Evolutionary conservation across 148 eudicot genomes (phyloP).

Genomic region (Chenopodium berlandieri): DNA sequence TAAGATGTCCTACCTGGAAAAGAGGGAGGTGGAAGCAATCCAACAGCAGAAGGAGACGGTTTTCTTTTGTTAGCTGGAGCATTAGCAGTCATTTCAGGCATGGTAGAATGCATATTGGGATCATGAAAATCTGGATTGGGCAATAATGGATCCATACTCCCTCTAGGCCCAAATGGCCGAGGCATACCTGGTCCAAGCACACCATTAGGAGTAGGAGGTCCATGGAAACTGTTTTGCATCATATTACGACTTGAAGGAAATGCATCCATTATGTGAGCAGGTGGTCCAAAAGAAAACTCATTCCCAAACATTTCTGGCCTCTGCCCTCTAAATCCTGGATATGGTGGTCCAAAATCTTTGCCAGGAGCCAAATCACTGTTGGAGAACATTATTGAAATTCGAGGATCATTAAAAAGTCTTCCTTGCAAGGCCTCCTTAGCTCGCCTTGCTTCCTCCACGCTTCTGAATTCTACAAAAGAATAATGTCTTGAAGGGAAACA

Average conservation of each 20-base stretch:
- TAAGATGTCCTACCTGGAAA: slow-evolving; percentile 33
- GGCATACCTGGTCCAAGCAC: slow-evolving; percentile 45
- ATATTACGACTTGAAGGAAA: slow-evolving; percentile 37
- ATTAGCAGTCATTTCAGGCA: slow-evolving; percentile 40
- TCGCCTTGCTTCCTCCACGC: slow-evolving; percentile 81
- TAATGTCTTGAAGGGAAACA: slow-evolving; percentile 51
- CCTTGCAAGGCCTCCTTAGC: slow-evolving; percentile 90
- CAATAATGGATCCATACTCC: slow-evolving; percentile 43
- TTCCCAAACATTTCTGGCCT: slow-evolving; percentile 40
- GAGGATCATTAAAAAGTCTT: slow-evolving; percentile 72
- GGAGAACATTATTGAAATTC: slow-evolving; percentile 69
- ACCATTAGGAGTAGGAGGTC: slow-evolving; percentile 40
- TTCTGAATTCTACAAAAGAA: slow-evolving; percentile 82
- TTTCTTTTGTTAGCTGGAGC: slow-evolving; percentile 48
- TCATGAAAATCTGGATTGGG: slow-evolving; percentile 53
- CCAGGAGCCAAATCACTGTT: slow-evolving; percentile 50
- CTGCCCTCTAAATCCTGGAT: slow-evolving; percentile 53
- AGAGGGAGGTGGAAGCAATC: slow-evolving; percentile 52
- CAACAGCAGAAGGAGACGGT: slow-evolving; percentile 54
- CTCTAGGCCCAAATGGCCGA: slow-evolving; percentile 67
- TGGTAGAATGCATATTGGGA: slow-evolving; percentile 31
- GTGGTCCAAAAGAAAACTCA: slow-evolving; percentile 46
- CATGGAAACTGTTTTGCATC: slow-evolving; percentile 39
- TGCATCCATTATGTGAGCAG: slow-evolving; percentile 32
- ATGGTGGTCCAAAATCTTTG: slow-evolving; percentile 41